These are phyloP conservation scores for Xerocomellus amylosporus DNA, from an alignment of 768 basidiomycete species.

Conservation along the genomic window DNA sequence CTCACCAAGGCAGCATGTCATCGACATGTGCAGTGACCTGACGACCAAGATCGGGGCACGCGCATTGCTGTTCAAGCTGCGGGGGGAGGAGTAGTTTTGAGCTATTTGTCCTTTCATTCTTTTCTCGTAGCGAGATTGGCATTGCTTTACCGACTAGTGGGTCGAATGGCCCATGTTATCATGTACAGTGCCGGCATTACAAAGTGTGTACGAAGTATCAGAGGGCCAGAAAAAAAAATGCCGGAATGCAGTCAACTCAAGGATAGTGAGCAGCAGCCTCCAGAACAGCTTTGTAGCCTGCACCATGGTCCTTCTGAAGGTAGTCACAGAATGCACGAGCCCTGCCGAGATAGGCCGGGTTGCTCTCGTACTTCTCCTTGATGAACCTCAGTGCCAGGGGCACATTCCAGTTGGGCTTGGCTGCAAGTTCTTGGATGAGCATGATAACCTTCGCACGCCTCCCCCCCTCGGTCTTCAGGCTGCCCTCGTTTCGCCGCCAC, in stretches of 20 bases:
- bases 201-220: not conserved
- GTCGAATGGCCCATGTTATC: too few relatives aligned
- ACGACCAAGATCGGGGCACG: not conserved
- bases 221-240: not conserved
- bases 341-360: not conserved
- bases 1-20: not conserved
- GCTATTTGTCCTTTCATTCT: too few relatives aligned
- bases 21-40: not conserved
- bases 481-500: not conserved
- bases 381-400: not conserved
- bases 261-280: not conserved
- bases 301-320: not conserved
- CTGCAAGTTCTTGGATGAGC: not conserved
- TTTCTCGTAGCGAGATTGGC: too few relatives aligned
- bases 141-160: too few relatives aligned
- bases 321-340: not conserved
- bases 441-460: not conserved
- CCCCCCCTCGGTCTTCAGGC: constrained; percentile 1
- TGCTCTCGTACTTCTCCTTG: constrained; percentile 1
- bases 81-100: not conserved
- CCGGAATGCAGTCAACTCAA: not conserved
- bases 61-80: not conserved
- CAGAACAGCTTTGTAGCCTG: not conserved
- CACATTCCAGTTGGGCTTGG: constrained; percentile 2
- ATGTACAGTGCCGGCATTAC: not conserved